Percentiles rank a stretch among this genome's conserved stretches.
These are phyloP conservation scores for Cladosporium velox DNA, from an alignment of 2,329 filamentous ascomycete species.

Conservation along the genomic window DNA sequence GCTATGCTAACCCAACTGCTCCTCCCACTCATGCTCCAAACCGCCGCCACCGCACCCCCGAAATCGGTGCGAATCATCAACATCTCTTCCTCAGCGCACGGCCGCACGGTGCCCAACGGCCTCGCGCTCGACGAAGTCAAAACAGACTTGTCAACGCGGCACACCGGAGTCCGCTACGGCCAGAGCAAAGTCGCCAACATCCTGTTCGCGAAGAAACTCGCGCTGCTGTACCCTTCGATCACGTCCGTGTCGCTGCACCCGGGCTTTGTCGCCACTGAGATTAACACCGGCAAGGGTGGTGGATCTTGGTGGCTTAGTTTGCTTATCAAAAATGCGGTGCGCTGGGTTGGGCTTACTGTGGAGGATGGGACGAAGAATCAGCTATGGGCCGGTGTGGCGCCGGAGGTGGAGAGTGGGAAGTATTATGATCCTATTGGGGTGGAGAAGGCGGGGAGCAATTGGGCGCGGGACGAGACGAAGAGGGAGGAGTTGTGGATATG, in stretches of 20 bases:
- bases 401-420: conserved; percentile 43
- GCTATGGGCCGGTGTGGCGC: conserved; percentile 45
- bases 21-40: conserved; percentile 41
- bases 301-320: conserved; percentile 29
- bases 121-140: conserved; percentile 45
- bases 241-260: conserved; percentile 51
- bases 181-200: conserved; percentile 55
- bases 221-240: conserved; percentile 48
- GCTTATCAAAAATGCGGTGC: conserved; percentile 29
- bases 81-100: conserved; percentile 39
- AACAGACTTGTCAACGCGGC: conserved; percentile 34
- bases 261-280: conserved; percentile 50
- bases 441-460: conserved; percentile 26
- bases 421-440: conserved; percentile 48
- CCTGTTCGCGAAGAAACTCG: conserved; percentile 48
- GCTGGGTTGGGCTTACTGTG: conserved; percentile 23
- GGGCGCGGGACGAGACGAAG: conserved; percentile 32
- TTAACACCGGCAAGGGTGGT: conserved; percentile 33
- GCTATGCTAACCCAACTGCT: conserved; percentile 31
- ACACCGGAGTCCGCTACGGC: conserved; percentile 47
- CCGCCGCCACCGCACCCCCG: conserved; percentile 39
- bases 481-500: conserved; percentile 43
- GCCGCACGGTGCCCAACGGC: conserved; percentile 21
- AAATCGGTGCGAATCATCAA: conserved; percentile 51
- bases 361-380: conserved; percentile 43